A percentile compares a stretch with the other conserved stretches of the same genome.
Evolutionary conservation across 2,329 filamentous ascomycete species (phyloP).

Genomic region (Clonostachys rhizophaga): DNA sequence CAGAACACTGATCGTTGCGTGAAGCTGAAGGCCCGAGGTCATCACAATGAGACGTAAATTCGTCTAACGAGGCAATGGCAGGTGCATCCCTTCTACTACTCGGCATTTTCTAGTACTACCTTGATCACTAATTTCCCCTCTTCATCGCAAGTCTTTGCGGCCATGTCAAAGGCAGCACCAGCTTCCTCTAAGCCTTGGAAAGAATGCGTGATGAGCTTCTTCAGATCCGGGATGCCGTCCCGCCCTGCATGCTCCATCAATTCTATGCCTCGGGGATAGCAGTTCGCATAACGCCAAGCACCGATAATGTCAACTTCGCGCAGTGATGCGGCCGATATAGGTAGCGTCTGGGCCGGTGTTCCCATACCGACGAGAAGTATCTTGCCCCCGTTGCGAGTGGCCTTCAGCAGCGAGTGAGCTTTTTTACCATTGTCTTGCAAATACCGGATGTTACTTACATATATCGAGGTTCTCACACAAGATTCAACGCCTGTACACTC

Average conservation of each 20-base stretch:
- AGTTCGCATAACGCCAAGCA: constrained; percentile 63
- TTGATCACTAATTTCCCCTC: constrained; percentile 8
- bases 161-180: constrained; percentile 6
- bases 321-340: constrained; percentile 62
- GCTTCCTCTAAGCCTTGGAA: constrained; percentile 4
- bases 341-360: constrained; percentile 63
- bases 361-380: constrained; percentile 73
- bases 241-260: constrained; percentile 3
- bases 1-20: too few species aligned
- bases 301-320: constrained; percentile 67
- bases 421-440: too few species aligned
- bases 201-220: constrained; percentile 6
- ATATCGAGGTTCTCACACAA: background rate
- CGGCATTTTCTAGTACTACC: constrained; percentile 8
- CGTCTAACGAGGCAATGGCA: too few species aligned
- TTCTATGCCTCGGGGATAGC: constrained; percentile 9
- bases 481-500: constrained; percentile 4
- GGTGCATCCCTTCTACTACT: background rate
- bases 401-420: background rate
- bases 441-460: constrained; percentile 25
- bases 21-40: too few species aligned
- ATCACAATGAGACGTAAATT: too few species aligned
- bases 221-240: constrained; percentile 5
- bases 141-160: constrained; percentile 5
- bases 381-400: constrained; percentile 48